These are phyloP conservation scores for Medicago arabica DNA, from an alignment of 306 rosid species.

Conservation along the genomic window DNA sequence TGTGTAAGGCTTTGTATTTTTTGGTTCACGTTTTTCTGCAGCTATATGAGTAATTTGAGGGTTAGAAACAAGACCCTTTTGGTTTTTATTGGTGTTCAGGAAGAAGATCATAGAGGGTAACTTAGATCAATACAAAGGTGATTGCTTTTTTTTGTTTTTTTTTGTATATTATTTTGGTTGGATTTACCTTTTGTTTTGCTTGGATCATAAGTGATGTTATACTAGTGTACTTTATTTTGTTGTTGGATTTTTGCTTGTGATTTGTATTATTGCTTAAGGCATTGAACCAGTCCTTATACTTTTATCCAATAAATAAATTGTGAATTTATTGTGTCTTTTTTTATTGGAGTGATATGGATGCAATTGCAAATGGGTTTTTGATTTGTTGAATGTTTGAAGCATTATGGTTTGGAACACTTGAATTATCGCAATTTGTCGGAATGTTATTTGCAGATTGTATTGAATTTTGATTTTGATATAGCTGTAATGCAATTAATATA, in stretches of 20 bases:
- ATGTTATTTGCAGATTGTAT: conserved; percentile 22
- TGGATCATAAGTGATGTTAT: conserved; percentile 78
- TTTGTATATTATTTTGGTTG: conserved; percentile 26
- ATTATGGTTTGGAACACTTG: conserved; percentile 34
- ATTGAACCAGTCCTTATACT: conserved; percentile 33
- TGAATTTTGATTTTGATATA: conserved; percentile 15
- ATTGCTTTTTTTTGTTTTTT: conserved; percentile 66
- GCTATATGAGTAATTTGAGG: conserved; percentile 53
- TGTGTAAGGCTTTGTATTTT: conserved; percentile 51
- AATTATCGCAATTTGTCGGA: conserved; percentile 34
- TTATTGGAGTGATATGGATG: conserved; percentile 22
- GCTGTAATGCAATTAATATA: conserved; percentile 14
- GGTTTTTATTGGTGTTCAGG: conserved; percentile 63
- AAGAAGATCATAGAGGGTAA: conserved; percentile 71
- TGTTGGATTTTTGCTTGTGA: conserved; percentile 38
- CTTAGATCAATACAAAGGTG: conserved; percentile 70
- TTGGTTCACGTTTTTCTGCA: conserved; percentile 46
- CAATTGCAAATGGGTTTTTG: conserved; percentile 26
- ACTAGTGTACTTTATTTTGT: conserved; percentile 33
- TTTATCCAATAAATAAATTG: conserved; percentile 45
- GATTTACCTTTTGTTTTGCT: conserved; percentile 64
- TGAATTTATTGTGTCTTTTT: conserved; percentile 47
- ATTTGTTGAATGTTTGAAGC: conserved; percentile 36
- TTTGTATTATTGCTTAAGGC: conserved; percentile 13
- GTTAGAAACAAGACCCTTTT: conserved; percentile 50